Evolutionary conservation across 805 yeast genomes (phyloP), one percentile per base, ranked within the genome.

Genomic region (Jamesozyma spencerorum): DNA sequence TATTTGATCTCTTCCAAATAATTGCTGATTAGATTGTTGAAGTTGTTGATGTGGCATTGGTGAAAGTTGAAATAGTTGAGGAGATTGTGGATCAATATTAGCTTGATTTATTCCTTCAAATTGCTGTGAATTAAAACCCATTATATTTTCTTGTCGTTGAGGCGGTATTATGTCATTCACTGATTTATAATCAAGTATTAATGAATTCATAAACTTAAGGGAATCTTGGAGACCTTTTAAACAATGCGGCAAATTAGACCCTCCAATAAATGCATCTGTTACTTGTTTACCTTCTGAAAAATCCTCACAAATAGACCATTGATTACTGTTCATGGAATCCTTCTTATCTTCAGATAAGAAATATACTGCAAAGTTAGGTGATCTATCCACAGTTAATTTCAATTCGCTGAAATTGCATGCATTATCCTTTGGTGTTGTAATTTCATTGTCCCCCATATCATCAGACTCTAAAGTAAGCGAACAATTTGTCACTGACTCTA

Each of bases 211-310:
- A 46, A 69, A 75, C 44, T 69, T 71, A 37, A 77, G 59, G 1
- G 79, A 71, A 34, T 62, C 63, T 50, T 65, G 68, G 10, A 65
- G 57, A 1, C 90, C 92, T 18, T 75, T 78, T 31, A 82, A 60
- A 2, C 80, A 74, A 59, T 83, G 92, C 1, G 88, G 87, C 12
- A 77, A 66, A 17, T 72, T 71, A 3, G 76, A 67, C 2, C 85
- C 84, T 3, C 77, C 77, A 24, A 69, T 64, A 54, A 66, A 76
- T 0, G 92, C 90, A 43, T 70, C 72, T 40, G 75, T 76, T 5
- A 84, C 92, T 55, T 83, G 90, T 52, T 81, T 86, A 12, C 85
- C 88, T 51, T 83, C 92, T 43, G 85, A 78, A 49, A 84, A 84
- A 60, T 84, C 94, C 43, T 81, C 90, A 60, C 90, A 82, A 19